phyloP scores from a whole-genome alignment of 129 eudicot species.

The Saposhnikovia divaricata region DNA sequence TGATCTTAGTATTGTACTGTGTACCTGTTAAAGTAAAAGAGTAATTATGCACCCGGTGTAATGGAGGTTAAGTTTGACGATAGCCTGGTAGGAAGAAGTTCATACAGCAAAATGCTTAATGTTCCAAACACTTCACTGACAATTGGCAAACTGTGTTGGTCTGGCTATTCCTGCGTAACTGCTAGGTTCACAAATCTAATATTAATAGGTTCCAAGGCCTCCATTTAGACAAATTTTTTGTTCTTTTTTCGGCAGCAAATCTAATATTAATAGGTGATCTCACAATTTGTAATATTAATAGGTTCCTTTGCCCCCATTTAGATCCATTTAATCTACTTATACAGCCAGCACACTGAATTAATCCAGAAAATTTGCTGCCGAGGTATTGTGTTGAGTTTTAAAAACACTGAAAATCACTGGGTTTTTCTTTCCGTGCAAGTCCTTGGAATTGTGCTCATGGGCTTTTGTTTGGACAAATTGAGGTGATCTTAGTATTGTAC shows the following conservation, averaged over 20 bases:
- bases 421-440: background rate
- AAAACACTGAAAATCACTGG: background rate
- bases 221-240: background rate
- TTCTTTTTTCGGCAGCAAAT: too few species aligned
- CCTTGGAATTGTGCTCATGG: background rate
- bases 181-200: too few species aligned
- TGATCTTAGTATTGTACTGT: background rate
- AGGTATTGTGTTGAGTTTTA: background rate
- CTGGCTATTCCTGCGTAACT: too few species aligned
- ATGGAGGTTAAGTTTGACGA: background rate
- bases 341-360: background rate
- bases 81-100: background rate
- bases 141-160: background rate
- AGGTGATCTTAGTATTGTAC: background rate
- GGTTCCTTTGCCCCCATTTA: background rate
- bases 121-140: background rate
- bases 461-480: background rate
- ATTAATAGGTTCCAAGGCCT: background rate
- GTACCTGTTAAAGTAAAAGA: background rate
- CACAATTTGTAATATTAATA: background rate
- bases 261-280: too few species aligned
- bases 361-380: background rate
- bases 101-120: background rate
- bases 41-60: background rate
- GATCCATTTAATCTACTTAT: background rate